phyloP scores from a whole-genome alignment of 805 yeast species.

The Candida adriatica region DNA sequence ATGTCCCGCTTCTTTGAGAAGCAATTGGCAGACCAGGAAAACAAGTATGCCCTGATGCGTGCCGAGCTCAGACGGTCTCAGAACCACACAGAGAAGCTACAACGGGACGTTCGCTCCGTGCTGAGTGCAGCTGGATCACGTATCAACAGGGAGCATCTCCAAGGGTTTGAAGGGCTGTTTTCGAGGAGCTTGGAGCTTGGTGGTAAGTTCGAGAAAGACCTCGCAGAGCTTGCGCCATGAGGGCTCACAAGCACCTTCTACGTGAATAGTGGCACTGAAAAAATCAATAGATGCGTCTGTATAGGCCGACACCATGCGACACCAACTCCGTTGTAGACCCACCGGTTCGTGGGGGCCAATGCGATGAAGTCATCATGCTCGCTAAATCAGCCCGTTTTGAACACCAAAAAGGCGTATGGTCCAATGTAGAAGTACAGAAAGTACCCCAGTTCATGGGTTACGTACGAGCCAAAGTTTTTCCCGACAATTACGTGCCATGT shows the following conservation, averaged over 20 bases:
- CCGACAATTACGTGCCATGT: conserved; percentile 85
- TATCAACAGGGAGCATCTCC: too few species aligned
- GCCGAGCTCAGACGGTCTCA: conserved; percentile 6
- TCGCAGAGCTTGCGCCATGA: background rate
- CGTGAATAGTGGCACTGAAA: too few species aligned
- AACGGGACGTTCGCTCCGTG: conserved; percentile 3
- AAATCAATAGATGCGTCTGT: too few species aligned
- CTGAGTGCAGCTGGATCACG: conserved; percentile 1
- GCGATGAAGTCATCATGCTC: too few species aligned
- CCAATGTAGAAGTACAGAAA: conserved; percentile 70
- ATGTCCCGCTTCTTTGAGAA: conserved; percentile 22
- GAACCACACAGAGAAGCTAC: conserved; percentile 1
- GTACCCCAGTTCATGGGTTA: conserved; percentile 70
- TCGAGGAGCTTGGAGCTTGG: too few species aligned
- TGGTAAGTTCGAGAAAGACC: background rate
- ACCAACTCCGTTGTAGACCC: too few species aligned
- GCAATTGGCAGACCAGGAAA: conserved; percentile 22
- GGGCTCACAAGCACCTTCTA: too few species aligned
- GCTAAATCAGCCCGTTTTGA: conserved; percentile 45
- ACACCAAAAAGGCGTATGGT: conserved; percentile 57
- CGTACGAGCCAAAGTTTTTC: conserved; percentile 70
- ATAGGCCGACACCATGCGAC: too few species aligned
- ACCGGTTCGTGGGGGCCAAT: too few species aligned
- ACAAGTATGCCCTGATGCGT: conserved; percentile 18
- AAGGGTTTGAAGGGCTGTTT: too few species aligned